phyloP scores from a whole-genome alignment of 139 green algal genomes.

The Prasinococcaceae sp. region DNA sequence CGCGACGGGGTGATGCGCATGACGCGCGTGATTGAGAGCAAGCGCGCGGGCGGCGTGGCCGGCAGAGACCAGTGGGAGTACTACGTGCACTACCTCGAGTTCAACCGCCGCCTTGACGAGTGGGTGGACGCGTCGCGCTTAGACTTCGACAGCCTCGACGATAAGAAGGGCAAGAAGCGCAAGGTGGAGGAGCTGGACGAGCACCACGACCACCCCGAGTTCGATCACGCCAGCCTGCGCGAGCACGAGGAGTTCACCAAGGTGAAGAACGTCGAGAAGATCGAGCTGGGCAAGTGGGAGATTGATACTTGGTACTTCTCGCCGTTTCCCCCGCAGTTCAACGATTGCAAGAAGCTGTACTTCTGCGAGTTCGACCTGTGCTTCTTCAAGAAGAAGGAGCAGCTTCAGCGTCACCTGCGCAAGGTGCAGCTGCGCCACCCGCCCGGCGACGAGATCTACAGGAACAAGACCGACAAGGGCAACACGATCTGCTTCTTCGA shows the following conservation, averaged over 20 bases:
- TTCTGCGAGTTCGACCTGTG: constrained; percentile 90
- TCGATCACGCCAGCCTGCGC: constrained; percentile 64
- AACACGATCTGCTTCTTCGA: constrained; percentile 30
- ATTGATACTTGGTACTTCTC: constrained; percentile 99
- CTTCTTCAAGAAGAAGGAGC: constrained; percentile 52
- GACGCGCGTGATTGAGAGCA: constrained; percentile 75
- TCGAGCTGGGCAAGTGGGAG: constrained; percentile 83
- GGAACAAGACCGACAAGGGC: constrained; percentile 14
- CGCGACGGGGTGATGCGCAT: constrained; percentile 58
- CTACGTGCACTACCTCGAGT: constrained; percentile 87
- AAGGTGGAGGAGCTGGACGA: constrained; percentile 54
- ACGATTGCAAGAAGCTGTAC: constrained; percentile 84
- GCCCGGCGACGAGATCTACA: constrained; percentile 96
- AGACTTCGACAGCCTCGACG: constrained; percentile 33
- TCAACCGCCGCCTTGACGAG: constrained; percentile 93
- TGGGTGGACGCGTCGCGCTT: constrained; percentile 72
- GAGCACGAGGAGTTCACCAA: constrained; percentile 99
- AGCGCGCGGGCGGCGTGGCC: constrained; percentile 24
- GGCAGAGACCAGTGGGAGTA: constrained; percentile 60
- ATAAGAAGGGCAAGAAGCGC: constrained; percentile 32
- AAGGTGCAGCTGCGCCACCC: constrained; percentile 82
- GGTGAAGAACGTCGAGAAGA: constrained; percentile 86
- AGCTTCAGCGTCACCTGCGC: constrained; percentile 80
- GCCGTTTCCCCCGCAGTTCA: constrained; percentile 80
- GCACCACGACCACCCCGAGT: constrained; percentile 62